A percentile compares a stretch with the other conserved stretches of the same genome.
Conservation (phyloP, 2,329 filamentous ascomycete genomes). For the Alternaria sp. region DNA sequence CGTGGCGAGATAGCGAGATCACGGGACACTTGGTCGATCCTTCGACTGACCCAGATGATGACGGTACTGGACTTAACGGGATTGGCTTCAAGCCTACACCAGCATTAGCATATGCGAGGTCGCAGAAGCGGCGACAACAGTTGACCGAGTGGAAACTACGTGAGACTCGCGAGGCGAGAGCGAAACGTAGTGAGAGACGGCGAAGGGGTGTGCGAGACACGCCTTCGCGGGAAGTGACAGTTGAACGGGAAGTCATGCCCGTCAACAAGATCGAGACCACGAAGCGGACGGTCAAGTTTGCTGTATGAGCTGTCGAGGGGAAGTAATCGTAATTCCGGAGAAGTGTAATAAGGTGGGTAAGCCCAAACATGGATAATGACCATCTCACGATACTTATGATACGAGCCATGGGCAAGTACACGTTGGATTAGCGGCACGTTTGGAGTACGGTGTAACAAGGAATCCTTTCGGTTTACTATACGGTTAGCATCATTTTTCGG, state of each 20-base stretch:
- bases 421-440: slow-evolving; percentile 9
- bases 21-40: slow-evolving; percentile 62
- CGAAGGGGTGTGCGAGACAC: slow-evolving; percentile 38
- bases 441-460: slow-evolving; percentile 12
- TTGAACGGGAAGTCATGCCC: slow-evolving; percentile 34
- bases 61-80: slow-evolving; percentile 69
- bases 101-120: slow-evolving; percentile 62
- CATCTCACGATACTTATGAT: slow-evolving; percentile 28
- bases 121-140: slow-evolving; percentile 64
- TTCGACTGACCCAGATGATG: slow-evolving; percentile 62
- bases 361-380: slow-evolving; percentile 18
- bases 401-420: slow-evolving; percentile 1
- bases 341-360: not conserved
- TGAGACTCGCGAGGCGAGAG: slow-evolving; percentile 65
- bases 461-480: not conserved
- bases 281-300: slow-evolving; percentile 42
- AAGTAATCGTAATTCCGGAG: slow-evolving; percentile 25
- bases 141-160: slow-evolving; percentile 65
- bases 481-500: not conserved
- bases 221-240: slow-evolving; percentile 35
- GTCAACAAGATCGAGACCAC: slow-evolving; percentile 17
- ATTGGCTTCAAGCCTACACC: slow-evolving; percentile 68
- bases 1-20: slow-evolving; percentile 68
- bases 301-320: slow-evolving; percentile 23
- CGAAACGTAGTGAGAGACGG: slow-evolving; percentile 61